These are phyloP conservation scores for Geotrichum macrosporum DNA, from an alignment of 1,139 yeast genomes.

Conservation along the genomic window DNA sequence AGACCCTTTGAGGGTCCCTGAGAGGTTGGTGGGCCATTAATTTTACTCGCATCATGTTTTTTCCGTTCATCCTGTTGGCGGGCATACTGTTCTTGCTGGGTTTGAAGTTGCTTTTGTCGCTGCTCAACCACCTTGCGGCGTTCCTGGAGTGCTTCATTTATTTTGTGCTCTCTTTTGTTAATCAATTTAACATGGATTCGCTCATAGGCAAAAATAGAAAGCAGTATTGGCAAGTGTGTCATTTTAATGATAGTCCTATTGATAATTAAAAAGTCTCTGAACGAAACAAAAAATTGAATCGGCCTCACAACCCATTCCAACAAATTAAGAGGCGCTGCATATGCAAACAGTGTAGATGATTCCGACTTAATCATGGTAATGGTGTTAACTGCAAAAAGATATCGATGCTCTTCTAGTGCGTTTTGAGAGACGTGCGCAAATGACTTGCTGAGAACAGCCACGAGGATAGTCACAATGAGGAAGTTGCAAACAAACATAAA, in stretches of 20 bases:
- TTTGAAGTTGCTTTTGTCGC: slow-evolving; percentile 9
- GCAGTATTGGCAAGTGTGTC: slow-evolving; percentile 40
- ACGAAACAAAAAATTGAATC: slow-evolving; percentile 34
- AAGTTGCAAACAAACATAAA: slow-evolving; percentile 56
- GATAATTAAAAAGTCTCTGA: slow-evolving; percentile 35
- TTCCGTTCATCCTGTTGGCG: neutral
- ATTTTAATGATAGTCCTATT: slow-evolving; percentile 39
- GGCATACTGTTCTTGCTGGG: slow-evolving; percentile 18
- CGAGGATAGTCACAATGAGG: slow-evolving; percentile 54
- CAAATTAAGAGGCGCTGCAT: slow-evolving; percentile 40
- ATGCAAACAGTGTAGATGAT: slow-evolving; percentile 39
- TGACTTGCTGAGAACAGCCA: slow-evolving; percentile 48
- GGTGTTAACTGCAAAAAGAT: slow-evolving; percentile 40
- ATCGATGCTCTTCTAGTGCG: slow-evolving; percentile 41
- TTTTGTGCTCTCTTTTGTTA: slow-evolving; percentile 21
- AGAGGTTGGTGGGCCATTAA: slow-evolving; percentile 1
- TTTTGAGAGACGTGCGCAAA: slow-evolving; percentile 40
- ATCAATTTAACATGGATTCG: slow-evolving; percentile 27
- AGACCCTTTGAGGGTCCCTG: neutral
- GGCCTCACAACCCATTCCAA: slow-evolving; percentile 38
- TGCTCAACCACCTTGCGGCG: slow-evolving; percentile 20
- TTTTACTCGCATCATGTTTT: neutral
- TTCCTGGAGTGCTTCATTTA: slow-evolving; percentile 22
- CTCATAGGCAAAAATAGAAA: slow-evolving; percentile 38
- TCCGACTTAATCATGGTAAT: slow-evolving; percentile 42